Conservation (phyloP, 225 moss, liverwort and hornwort genomes). For the Marchantia polymorpha region DNA sequence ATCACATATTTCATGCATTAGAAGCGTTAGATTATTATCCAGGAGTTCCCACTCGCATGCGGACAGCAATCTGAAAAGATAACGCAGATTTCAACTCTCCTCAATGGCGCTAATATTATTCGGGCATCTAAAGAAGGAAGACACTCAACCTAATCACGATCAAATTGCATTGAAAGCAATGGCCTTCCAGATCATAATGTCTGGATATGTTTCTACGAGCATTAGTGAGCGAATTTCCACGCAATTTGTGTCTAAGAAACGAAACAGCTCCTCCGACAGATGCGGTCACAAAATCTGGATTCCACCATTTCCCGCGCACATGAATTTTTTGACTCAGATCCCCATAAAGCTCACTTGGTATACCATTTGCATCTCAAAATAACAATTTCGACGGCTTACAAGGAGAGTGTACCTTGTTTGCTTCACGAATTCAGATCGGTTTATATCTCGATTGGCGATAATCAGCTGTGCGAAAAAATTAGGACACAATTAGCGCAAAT, state of each 20-base stretch:
- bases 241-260: slow-evolving; percentile 66
- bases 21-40: too few species aligned
- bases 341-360: not conserved
- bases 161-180: not conserved
- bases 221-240: slow-evolving; percentile 72
- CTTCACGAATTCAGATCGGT: slow-evolving; percentile 33
- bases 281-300: slow-evolving; percentile 59
- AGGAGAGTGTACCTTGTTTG: slow-evolving; percentile 20
- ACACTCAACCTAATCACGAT: too few species aligned
- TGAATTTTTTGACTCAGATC: not conserved
- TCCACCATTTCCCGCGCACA: slow-evolving; percentile 57
- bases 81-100: too few species aligned
- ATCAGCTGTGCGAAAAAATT: slow-evolving; percentile 46
- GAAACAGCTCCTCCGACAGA: slow-evolving; percentile 57
- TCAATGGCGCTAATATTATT: too few species aligned
- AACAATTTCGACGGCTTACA: not conserved
- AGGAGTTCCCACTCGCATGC: too few species aligned
- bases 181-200: slow-evolving; percentile 71
- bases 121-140: too few species aligned
- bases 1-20: not conserved
- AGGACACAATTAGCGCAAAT: not conserved
- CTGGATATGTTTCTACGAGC: slow-evolving; percentile 84
- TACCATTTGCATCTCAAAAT: not conserved
- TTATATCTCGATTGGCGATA: slow-evolving; percentile 70
- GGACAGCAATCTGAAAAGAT: too few species aligned